Evolutionary conservation across 1,284 basidiomycete species (phyloP), one percentile per base, ranked within the genome.

Genomic region (Coriolopsis trogii): DNA sequence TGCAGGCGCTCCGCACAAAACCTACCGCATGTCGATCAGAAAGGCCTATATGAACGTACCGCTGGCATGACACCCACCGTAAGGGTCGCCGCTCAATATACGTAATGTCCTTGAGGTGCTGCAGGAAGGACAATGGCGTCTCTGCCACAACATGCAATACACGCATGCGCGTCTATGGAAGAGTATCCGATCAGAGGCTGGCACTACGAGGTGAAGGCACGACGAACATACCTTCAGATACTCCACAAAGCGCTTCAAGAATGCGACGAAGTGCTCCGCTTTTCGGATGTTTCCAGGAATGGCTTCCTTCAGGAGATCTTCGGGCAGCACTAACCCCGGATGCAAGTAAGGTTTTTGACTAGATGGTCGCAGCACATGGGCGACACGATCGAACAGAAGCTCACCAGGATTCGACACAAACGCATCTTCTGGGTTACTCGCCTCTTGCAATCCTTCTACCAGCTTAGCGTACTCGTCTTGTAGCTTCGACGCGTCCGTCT

Each of bases 141-240:
- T 99, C 97, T n/a, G 97, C 97, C 8, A 99, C 97, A 56, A 99
- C 97, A 67, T 99, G 97, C 21, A 99, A 77, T 12, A 99, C 97
- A 41, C 97, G 86, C 96, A 99, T 99, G 43, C 97, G 84, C 7
- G 97, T 99, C 93, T 95, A 57, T 26, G 43, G 16, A 31, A 6
- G 13, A 44, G 34, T 36, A 12, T 31, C 38, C 41, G 63, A 58
- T 53, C 34, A 55, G 53, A 46, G 43, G 25, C 31, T 42, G 29
- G 21, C 37, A n/a, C 2, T 25, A 37, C 26, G 31, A 44, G 33
- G 42, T 40, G 49, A 28, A 6, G 42, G 43, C 12, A 44, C 20
- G 4, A 31, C 30, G 26, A 36, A 36, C 73, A 25, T 46, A 92
- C 93, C 81, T 99, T 99, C 56, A 99, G 82, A 68, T 99, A 99